Conservation (phyloP, 805 yeast species). For the Candida sanyiensis region DNA sequence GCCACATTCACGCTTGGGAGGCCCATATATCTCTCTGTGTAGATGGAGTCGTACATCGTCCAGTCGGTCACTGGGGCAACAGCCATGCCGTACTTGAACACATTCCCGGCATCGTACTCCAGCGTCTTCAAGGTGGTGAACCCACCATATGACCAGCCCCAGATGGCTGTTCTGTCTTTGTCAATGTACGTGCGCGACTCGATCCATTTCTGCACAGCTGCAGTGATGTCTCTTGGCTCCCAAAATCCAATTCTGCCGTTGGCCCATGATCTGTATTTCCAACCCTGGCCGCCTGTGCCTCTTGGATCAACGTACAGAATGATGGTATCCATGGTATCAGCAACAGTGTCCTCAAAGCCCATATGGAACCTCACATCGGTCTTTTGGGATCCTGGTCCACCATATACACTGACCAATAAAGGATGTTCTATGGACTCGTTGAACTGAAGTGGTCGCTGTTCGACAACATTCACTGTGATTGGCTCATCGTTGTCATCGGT, state of each 20-base stretch:
- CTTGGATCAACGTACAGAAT: slow-evolving; percentile 71
- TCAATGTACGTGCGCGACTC: slow-evolving; percentile 41
- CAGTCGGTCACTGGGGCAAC: slow-evolving; percentile 86
- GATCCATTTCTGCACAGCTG: slow-evolving; percentile 46
- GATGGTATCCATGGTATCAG: slow-evolving; percentile 52
- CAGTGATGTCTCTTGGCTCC: slow-evolving; percentile 68
- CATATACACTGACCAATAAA: slow-evolving; percentile 61
- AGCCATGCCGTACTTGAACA: slow-evolving; percentile 70
- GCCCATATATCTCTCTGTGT: slow-evolving; percentile 74
- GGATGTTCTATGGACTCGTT: slow-evolving; percentile 49
- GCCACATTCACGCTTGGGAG: slow-evolving; percentile 42
- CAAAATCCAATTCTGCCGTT: slow-evolving; percentile 56
- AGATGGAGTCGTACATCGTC: slow-evolving; percentile 69
- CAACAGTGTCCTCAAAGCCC: slow-evolving; percentile 54
- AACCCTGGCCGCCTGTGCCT: slow-evolving; percentile 77
- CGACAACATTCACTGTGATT: slow-evolving; percentile 45
- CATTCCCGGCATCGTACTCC: slow-evolving; percentile 56
- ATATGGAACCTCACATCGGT: slow-evolving; percentile 41
- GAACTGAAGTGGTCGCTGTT: slow-evolving; percentile 56
- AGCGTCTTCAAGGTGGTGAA: slow-evolving; percentile 68
- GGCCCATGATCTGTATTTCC: slow-evolving; percentile 58
- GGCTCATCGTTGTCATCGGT: slow-evolving; percentile 18
- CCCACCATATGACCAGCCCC: slow-evolving; percentile 93
- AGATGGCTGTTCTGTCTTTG: slow-evolving; percentile 51
- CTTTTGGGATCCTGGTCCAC: slow-evolving; percentile 76